Evolutionary conservation across 2,329 filamentous ascomycete species (phyloP).

Genomic region (Salinomyces thailandicus): DNA sequence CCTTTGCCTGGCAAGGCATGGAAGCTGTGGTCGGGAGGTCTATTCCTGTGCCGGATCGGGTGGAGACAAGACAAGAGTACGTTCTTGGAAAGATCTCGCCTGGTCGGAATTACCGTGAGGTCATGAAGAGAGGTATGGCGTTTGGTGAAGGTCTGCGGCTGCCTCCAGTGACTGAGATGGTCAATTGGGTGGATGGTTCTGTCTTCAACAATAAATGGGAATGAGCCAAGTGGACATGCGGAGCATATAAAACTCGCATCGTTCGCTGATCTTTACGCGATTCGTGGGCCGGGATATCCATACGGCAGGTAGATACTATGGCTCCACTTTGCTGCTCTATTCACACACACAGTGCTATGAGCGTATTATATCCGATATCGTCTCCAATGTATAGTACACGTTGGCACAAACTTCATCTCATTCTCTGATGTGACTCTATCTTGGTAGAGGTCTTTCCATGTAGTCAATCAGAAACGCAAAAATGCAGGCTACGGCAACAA

Average conservation of each 20-base stretch:
- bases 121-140: slow-evolving; percentile 42
- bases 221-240: no score
- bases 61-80: slow-evolving; percentile 42
- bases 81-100: slow-evolving; percentile 47
- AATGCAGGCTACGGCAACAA: no score
- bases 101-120: slow-evolving; percentile 44
- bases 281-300: no score
- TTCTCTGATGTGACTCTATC: no score
- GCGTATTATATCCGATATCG: no score
- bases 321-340: no score
- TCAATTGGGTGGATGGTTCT: slow-evolving; percentile 41
- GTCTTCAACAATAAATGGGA: slow-evolving; percentile 39
- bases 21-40: slow-evolving; percentile 47
- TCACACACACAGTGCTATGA: no score
- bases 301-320: no score
- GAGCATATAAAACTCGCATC: neutral
- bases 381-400: no score
- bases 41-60: slow-evolving; percentile 45
- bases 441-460: no score
- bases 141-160: slow-evolving; percentile 39
- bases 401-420: no score
- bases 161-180: slow-evolving; percentile 39
- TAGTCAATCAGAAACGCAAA: no score
- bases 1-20: slow-evolving; percentile 52
- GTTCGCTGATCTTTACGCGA: neutral